Conservation (phyloP, 805 yeast genomes). For the Wickerhamomyces mucosus region DNA sequence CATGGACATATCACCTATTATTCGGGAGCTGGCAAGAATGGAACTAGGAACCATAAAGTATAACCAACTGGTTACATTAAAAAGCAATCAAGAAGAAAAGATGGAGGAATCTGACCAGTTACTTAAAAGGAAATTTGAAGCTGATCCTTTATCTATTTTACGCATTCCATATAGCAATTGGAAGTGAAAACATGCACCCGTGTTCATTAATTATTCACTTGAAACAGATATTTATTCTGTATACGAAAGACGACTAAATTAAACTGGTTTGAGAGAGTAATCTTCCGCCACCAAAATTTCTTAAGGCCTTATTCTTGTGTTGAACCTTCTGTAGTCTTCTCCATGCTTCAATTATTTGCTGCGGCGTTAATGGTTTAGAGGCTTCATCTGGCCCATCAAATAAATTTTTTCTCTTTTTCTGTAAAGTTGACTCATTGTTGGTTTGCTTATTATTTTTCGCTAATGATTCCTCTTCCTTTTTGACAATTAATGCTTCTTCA, state of each 20-base stretch:
- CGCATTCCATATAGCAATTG: too few species aligned
- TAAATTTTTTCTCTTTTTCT: constrained; percentile 45
- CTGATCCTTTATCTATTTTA: too few species aligned
- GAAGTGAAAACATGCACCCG: too few species aligned
- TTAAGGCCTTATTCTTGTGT: constrained; percentile 50
- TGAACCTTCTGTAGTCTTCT: constrained; percentile 55
- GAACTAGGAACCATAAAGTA: constrained; percentile 4
- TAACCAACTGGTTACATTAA: constrained; percentile 2
- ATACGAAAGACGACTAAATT: too few species aligned
- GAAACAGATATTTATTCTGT: not conserved
- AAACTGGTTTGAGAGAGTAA: constrained; percentile 24
- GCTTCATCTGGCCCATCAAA: constrained; percentile 88
- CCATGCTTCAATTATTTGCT: constrained; percentile 87
- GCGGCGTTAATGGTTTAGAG: constrained; percentile 66
- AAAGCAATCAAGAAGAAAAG: not conserved
- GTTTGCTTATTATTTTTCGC: constrained; percentile 17
- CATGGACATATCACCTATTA: constrained; percentile 15
- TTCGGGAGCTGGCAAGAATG: constrained; percentile 15
- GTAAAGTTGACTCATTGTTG: constrained; percentile 22
- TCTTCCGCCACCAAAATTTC: constrained; percentile 54
- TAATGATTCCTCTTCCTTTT: constrained; percentile 52
- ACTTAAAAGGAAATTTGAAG: not conserved
- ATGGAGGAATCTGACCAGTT: constrained; percentile 1
- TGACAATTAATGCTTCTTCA: constrained; percentile 80
- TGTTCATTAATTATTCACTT: not conserved